Evolutionary conservation across 2,329 filamentous ascomycete genomes (phyloP), one percentile per base, ranked within the genome.

Genomic region (Bipolaris sorokiniana): DNA sequence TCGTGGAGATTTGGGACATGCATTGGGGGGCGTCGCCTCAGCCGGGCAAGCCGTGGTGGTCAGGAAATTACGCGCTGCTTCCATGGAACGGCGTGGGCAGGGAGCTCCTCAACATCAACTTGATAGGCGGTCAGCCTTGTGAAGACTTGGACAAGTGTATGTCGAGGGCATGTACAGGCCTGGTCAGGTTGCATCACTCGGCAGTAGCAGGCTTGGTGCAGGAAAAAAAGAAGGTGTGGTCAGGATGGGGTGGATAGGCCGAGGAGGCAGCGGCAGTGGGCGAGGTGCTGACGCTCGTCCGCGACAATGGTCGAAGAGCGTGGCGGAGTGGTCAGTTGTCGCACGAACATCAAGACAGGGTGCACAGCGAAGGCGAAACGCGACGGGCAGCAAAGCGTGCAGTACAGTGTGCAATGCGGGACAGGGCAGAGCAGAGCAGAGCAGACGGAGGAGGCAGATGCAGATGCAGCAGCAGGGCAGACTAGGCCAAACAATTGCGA

Each of bases 201-300:
- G 28, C 40, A 16, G 40, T 28, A 33, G 38, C 26, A 44, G 9
- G 37, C 48, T 20, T 42, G 48, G 38, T 34, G 48, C 40, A 36
- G 18, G 26, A 31, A 20, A 49, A 28, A 40, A 49, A 49, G n/a
- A 33, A 7, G 18, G 15, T 18, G 40, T 46, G 26, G 33, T 37
- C n/a, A 46, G 48, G 22, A 33, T n/a, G 33, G 23, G 41, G 49
- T 23, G 40, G 49, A 34, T 42, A 37, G 42, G 49, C 40, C 49
- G 49, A 42, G 40, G 48, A 44, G 49, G 15, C 40, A 51, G 49
- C 49, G 47, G 49, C 40, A 15, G 22, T 44, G 49, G 48, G 49
- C 38, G 18, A 16, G 49, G 26, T 28, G 26, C 49, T 51, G 49
- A 51, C 49, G 40, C 40, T 51, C 20, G 49, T 45, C 31, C 31